These are phyloP conservation scores for Aspergillus panamensis DNA, from an alignment of 495 filamentous ascomycete genomes.

Conservation along the genomic window DNA sequence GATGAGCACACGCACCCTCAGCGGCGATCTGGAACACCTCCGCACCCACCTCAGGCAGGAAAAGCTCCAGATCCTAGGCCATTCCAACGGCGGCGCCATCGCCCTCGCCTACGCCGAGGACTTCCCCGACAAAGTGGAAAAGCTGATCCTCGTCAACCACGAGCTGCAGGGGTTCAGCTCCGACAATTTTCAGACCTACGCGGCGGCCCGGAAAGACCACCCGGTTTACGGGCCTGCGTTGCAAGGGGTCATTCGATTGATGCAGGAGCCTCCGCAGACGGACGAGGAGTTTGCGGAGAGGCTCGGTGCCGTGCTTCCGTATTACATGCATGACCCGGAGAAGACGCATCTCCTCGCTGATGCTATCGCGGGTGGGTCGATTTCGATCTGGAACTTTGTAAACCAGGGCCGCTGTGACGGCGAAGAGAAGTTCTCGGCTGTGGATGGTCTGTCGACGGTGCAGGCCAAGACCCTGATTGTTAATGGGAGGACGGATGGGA, in stretches of 20 bases:
- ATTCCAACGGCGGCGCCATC: constrained; percentile 27
- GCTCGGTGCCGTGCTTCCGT: background rate
- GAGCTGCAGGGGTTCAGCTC: constrained; percentile 14
- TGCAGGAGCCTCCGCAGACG: background rate
- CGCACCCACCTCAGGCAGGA: constrained; percentile 16
- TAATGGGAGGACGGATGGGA: constrained; percentile 6
- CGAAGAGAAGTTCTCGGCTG: constrained; percentile 6
- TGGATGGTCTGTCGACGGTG: background rate
- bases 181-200: constrained; percentile 7
- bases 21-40: constrained; percentile 20
- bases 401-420: constrained; percentile 5
- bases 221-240: constrained; percentile 2
- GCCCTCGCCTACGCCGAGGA: constrained; percentile 23
- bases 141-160: constrained; percentile 20
- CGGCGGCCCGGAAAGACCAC: constrained; percentile 1
- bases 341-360: constrained; percentile 1
- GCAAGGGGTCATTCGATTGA: background rate
- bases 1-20: constrained; percentile 20
- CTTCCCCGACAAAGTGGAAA: constrained; percentile 18
- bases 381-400: constrained; percentile 4
- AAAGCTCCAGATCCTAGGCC: constrained; percentile 16
- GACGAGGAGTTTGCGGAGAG: constrained; percentile 1
- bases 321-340: constrained; percentile 5
- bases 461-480: constrained; percentile 2
- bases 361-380: background rate